A percentile compares a stretch with the other conserved stretches of the same genome.
Evolutionary conservation across 202 grass and related monocot species (phyloP).

Genomic region (Zizania palustris): DNA sequence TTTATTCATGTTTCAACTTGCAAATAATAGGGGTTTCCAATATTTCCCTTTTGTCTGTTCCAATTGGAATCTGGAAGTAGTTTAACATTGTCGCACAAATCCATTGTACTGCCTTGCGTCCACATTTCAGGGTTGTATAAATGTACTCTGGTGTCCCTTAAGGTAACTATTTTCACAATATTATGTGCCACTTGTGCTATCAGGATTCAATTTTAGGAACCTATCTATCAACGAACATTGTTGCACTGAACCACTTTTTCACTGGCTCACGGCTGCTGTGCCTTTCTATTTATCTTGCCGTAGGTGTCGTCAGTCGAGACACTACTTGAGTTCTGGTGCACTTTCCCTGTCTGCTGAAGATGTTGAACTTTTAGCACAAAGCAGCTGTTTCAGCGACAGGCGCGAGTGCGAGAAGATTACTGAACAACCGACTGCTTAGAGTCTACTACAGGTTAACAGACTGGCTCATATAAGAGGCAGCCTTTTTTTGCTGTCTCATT

Average conservation of each 20-base stretch:
- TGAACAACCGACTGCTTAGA: constrained; percentile 21
- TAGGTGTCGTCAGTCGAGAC: constrained; percentile 66
- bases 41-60: neutral
- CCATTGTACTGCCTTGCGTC: neutral
- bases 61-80: neutral
- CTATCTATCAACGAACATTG: neutral
- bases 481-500: constrained; percentile 18
- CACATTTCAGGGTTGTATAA: neutral
- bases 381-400: constrained; percentile 54
- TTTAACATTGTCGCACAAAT: constrained; percentile 4
- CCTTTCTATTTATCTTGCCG: constrained; percentile 12
- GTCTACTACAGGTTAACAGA: constrained; percentile 32
- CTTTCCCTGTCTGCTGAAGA: constrained; percentile 57
- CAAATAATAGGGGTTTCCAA: neutral
- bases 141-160: neutral
- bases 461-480: constrained; percentile 18
- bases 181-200: constrained; percentile 32
- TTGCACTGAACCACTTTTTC: neutral
- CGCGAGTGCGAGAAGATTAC: constrained; percentile 26
- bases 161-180: neutral
- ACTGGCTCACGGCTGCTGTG: constrained; percentile 19
- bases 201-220: constrained; percentile 9
- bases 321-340: constrained; percentile 69
- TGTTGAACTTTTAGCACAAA: constrained; percentile 59
- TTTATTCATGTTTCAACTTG: neutral